phyloP scores from a whole-genome alignment of 768 basidiomycete species.

The Fibroporia radiculosa region DNA sequence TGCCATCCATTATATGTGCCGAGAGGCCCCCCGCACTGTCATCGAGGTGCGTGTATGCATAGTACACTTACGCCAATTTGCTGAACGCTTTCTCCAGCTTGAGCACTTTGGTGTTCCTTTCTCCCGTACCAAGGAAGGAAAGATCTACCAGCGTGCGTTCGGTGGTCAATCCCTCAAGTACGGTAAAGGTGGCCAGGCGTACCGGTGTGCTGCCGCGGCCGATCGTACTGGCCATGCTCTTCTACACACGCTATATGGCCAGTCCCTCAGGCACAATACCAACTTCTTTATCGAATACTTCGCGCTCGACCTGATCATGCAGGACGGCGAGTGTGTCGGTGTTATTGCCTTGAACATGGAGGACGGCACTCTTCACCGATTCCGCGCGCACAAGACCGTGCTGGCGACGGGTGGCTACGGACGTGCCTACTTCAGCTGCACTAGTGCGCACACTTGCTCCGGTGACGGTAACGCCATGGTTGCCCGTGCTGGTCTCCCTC shows the following conservation, averaged over 20 bases:
- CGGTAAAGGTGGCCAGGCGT: slow-evolving; percentile 98
- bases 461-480: slow-evolving; percentile 99
- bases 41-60: slow-evolving; percentile 55
- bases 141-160: slow-evolving; percentile 99
- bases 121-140: slow-evolving; percentile 96
- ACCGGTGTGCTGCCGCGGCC: slow-evolving; percentile 97
- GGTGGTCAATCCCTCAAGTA: slow-evolving; percentile 96
- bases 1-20: slow-evolving; percentile 99
- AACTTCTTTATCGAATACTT: slow-evolving; percentile 99
- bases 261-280: slow-evolving; percentile 97
- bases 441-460: slow-evolving; percentile 97
- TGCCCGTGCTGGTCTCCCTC: slow-evolving; percentile 87
- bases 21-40: slow-evolving; percentile 91
- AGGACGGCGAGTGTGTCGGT: slow-evolving; percentile 98
- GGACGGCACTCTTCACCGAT: slow-evolving; percentile 97
- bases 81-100: slow-evolving; percentile 44
- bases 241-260: slow-evolving; percentile 97
- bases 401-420: slow-evolving; percentile 98
- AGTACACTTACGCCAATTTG: background rate
- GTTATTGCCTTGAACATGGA: slow-evolving; percentile 99
- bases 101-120: slow-evolving; percentile 99
- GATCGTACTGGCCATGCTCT: slow-evolving; percentile 98
- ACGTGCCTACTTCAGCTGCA: slow-evolving; percentile 97
- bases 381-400: slow-evolving; percentile 97
- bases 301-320: slow-evolving; percentile 98